These are phyloP conservation scores for Diaporthe capsici DNA, from an alignment of 2,329 filamentous ascomycete genomes.

Conservation along the genomic window DNA sequence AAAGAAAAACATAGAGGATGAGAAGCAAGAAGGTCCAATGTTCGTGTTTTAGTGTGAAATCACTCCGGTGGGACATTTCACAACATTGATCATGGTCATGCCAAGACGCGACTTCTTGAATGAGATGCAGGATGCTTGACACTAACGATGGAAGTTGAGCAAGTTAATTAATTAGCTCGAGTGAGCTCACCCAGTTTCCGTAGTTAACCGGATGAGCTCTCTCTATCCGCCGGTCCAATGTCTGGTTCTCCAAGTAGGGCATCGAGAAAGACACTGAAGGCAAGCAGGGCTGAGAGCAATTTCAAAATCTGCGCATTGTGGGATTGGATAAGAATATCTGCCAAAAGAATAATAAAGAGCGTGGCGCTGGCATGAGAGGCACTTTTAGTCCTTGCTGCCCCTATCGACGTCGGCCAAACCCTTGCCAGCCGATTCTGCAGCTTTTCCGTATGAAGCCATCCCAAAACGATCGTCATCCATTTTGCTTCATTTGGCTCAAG, in stretches of 20 bases:
- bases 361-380: too few species aligned
- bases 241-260: background rate
- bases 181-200: background rate
- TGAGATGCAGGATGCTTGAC: slow-evolving; percentile 2
- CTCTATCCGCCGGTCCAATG: background rate
- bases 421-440: background rate
- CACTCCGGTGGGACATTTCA: background rate
- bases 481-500: background rate
- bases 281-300: background rate
- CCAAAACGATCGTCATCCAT: background rate
- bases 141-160: slow-evolving; percentile 4
- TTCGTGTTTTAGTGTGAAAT: background rate
- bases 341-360: background rate
- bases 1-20: background rate
- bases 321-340: background rate
- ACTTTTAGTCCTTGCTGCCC: background rate
- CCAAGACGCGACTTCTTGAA: background rate
- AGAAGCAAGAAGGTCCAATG: background rate
- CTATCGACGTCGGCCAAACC: background rate
- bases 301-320: background rate
- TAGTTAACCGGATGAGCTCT: background rate
- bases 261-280: background rate
- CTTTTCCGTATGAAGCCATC: background rate
- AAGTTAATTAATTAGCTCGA: background rate
- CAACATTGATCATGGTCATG: background rate